Evolutionary conservation across 805 yeast genomes (phyloP), one percentile per base, ranked within the genome.

Genomic region (Vanderwaltozyma verrucispora): DNA sequence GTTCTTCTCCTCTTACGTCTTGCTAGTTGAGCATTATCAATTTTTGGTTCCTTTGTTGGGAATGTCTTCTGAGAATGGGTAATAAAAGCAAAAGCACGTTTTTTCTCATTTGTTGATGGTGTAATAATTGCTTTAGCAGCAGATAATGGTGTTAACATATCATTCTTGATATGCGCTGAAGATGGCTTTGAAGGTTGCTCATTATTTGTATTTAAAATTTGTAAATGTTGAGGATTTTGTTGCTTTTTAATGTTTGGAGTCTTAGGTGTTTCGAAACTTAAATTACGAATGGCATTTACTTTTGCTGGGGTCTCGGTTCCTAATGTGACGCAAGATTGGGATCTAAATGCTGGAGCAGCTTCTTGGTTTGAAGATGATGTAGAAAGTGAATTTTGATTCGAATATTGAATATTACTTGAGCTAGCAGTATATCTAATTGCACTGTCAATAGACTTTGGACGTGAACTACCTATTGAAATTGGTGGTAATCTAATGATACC

Each of bases 1-100:
- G 98, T 92, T 66, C 97, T 80, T 64, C 98, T 77, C 63, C 98
- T 75, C 59, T 89, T 89, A 39, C 96, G 77, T 50, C 97, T 78
- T 1, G 95, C 96, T 41, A 88, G 67, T 34, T 87, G 87, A n/a
- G 86, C 86, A 54, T 88, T 85, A 60, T 87, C 96, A 39, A 86
- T 85, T 6, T 73, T 63, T 2, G 95, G 94, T 54, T 83, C 94
- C 43, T 79, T 80, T 3, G 75, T 68, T 13, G 94, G 87, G 55
- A 78, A 89, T 1, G 96, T 84, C 15, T 86, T 77, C 21, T 87
- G 94, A 7, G 95, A 85, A 61, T 89, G 97, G 17, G 94, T 78
- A 46, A 89, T 89, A 62, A 89, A 89, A 14, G 96, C 96, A 62
- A 78, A 83, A 1, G 68, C 59, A 36, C 62, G 53, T 38, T 60